These are phyloP conservation scores for Solanum aculeatissimum DNA, from an alignment of 305 asterid species.

Conservation along the genomic window DNA sequence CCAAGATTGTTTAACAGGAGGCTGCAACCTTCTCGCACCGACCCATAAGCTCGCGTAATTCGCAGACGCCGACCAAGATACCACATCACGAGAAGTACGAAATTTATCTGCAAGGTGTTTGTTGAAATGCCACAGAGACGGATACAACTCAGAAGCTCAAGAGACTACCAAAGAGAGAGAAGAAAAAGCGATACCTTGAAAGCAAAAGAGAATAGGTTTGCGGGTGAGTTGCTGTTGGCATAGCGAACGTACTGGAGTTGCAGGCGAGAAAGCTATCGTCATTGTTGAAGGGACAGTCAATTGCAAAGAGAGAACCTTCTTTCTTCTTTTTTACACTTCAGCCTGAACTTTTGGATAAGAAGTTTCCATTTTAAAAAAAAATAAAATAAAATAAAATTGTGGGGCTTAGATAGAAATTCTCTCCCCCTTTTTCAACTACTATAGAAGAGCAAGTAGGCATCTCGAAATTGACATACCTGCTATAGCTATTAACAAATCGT, in stretches of 20 bases:
- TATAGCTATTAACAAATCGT: no score
- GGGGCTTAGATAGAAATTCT: no score
- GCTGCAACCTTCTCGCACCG: constrained; percentile 28
- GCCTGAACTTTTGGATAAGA: neutral
- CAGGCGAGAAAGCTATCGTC: constrained; percentile 56
- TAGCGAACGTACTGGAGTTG: constrained; percentile 40
- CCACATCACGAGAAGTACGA: constrained; percentile 13
- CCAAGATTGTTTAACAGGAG: constrained; percentile 17
- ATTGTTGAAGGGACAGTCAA: constrained; percentile 11
- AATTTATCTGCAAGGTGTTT: constrained; percentile 29
- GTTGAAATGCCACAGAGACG: neutral
- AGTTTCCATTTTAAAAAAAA: neutral
- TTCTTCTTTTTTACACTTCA: neutral
- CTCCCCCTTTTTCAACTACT: no score
- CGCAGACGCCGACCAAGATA: constrained; percentile 46
- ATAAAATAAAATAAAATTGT: no score
- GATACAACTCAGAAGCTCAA: neutral
- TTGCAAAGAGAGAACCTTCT: neutral
- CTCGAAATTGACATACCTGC: no score
- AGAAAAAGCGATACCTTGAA: constrained; percentile 19
- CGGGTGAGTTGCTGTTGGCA: constrained; percentile 7
- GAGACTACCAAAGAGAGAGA: neutral
- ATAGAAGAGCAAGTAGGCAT: no score
- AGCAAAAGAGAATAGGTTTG: constrained; percentile 29
- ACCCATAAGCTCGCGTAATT: constrained; percentile 47